These are phyloP conservation scores for Moesziomyces globuligerus DNA, from an alignment of 1,284 basidiomycete species.

Conservation along the genomic window DNA sequence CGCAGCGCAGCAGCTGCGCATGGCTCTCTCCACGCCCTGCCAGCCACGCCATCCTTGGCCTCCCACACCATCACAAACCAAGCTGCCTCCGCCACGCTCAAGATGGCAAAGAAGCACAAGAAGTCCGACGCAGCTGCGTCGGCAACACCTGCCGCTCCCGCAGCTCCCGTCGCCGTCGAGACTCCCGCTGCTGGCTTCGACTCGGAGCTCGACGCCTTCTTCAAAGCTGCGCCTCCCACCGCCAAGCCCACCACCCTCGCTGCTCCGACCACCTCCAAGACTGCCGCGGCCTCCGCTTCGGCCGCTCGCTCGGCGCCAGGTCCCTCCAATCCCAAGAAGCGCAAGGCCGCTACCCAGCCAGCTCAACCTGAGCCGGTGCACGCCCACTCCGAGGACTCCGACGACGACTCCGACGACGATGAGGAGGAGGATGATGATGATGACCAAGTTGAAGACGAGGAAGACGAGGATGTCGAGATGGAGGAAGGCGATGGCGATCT, in stretches of 20 bases:
- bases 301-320: slow-evolving; percentile 8
- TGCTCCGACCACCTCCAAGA: background rate
- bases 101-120: slow-evolving; percentile 33
- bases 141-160: background rate
- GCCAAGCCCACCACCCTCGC: slow-evolving; percentile 6
- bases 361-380: slow-evolving; percentile 2
- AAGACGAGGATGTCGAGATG: slow-evolving; percentile 34
- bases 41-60: background rate
- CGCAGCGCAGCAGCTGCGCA: background rate
- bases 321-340: slow-evolving; percentile 31
- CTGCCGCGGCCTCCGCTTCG: background rate
- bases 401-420: slow-evolving; percentile 2
- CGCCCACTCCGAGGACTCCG: slow-evolving; percentile 4
- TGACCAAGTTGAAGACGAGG: slow-evolving; percentile 12
- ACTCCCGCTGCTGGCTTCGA: slow-evolving; percentile 39
- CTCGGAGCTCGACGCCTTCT: slow-evolving; percentile 61
- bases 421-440: slow-evolving; percentile 10
- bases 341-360: slow-evolving; percentile 19
- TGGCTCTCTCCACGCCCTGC: too few relatives aligned
- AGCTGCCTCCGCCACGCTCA: slow-evolving; percentile 3
- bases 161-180: slow-evolving; percentile 3
- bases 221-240: slow-evolving; percentile 39
- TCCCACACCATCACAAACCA: background rate
- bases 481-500: slow-evolving; percentile 43
- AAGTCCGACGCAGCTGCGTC: background rate